Percentiles rank a stretch among this genome's conserved stretches.
Conservation (phyloP, 78 protist genomes). For the Blattamonas nauphoetae region DNA sequence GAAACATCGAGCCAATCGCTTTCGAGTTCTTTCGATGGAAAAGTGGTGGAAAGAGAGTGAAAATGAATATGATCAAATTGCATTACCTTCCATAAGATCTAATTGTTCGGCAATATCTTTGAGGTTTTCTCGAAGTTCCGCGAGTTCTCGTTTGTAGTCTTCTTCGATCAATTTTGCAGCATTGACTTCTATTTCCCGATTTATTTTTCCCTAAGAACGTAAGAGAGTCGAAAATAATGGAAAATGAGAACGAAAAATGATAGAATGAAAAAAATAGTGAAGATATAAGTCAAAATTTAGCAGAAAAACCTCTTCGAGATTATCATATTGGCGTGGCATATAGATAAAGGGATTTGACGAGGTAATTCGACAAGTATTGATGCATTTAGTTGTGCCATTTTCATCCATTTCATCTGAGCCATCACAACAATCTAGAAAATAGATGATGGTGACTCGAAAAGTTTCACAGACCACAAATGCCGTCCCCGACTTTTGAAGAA, state of each 20-base stretch:
- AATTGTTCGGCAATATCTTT: not conserved
- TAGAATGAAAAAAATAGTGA: not conserved
- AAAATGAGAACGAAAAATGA: not conserved
- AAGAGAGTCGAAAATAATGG: too few relatives aligned
- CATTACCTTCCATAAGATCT: not conserved
- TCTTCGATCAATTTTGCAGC: not conserved
- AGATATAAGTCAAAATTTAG: not conserved
- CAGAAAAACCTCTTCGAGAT: not conserved
- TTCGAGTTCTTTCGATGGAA: not conserved
- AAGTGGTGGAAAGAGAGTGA: not conserved
- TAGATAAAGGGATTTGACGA: not conserved
- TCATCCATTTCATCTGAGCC: conserved; percentile 5
- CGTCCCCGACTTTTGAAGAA: not conserved
- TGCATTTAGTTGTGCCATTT: not conserved
- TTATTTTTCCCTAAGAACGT: not conserved
- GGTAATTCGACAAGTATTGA: not conserved
- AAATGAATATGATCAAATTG: not conserved
- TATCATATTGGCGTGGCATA: not conserved
- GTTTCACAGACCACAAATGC: conserved; percentile 2
- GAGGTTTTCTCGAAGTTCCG: not conserved
- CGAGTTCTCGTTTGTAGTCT: not conserved
- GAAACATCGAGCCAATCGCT: not conserved
- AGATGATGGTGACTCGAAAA: not conserved
- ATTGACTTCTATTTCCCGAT: not conserved
- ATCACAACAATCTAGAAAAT: conserved; percentile 11